phyloP scores from a whole-genome alignment of 352 stramenopile species.

The Globisporangium viniferum region DNA sequence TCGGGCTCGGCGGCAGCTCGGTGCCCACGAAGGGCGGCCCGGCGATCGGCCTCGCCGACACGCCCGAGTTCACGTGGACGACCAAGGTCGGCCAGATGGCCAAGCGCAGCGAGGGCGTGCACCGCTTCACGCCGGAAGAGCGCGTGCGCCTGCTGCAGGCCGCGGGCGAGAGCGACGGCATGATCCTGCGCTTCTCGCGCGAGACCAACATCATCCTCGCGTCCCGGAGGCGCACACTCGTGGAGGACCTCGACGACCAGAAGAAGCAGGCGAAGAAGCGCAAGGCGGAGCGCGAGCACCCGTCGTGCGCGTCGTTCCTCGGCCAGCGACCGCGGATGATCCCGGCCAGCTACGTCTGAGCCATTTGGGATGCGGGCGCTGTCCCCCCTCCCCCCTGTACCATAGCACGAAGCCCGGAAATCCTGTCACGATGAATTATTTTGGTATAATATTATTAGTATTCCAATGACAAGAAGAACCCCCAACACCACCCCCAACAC shows the following conservation, averaged over 20 bases:
- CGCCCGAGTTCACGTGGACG: constrained; percentile 55
- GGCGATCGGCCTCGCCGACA: constrained; percentile 47
- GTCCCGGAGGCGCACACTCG: constrained; percentile 45
- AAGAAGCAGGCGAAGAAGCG: constrained; percentile 35
- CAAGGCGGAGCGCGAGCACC: constrained; percentile 25
- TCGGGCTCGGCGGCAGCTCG: constrained; percentile 44
- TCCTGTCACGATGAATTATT: constrained; percentile 7
- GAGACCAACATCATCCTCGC: constrained; percentile 65
- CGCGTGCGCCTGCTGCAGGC: constrained; percentile 45
- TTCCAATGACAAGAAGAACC: constrained; percentile 5
- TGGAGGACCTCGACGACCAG: constrained; percentile 30
- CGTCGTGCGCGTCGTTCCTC: constrained; percentile 32
- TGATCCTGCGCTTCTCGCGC: constrained; percentile 63
- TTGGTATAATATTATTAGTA: constrained; percentile 14
- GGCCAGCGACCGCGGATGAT: constrained; percentile 37
- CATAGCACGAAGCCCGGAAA: not conserved
- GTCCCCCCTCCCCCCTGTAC: not conserved
- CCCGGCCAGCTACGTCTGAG: constrained; percentile 46
- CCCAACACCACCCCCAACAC: not conserved
- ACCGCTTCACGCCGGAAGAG: constrained; percentile 51
- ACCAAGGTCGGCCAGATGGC: constrained; percentile 68
- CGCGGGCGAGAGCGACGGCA: constrained; percentile 53
- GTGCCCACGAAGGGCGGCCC: constrained; percentile 48
- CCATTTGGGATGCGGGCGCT: not conserved
- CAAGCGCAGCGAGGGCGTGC: constrained; percentile 52